Percentiles rank a stretch among this genome's conserved stretches.
Evolutionary conservation across 2,329 filamentous ascomycete genomes (phyloP).

Genomic region (Lachnellula willkommii): DNA sequence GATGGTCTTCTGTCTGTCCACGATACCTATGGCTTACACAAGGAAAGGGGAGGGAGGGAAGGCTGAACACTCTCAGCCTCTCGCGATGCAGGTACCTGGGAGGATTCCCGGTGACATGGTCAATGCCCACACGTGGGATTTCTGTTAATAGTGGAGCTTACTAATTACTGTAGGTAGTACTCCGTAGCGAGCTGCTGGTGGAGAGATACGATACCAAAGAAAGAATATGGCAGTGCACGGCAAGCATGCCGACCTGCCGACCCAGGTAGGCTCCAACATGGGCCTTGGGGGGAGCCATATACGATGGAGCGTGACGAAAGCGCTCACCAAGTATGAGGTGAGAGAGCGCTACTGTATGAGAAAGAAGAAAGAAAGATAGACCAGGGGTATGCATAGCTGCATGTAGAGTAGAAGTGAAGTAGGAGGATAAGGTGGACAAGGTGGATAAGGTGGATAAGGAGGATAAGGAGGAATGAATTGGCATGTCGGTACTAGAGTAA

Average conservation of each 20-base stretch:
- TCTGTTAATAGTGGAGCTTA: slow-evolving; percentile 3
- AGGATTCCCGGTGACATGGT: slow-evolving; percentile 1
- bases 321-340: neutral
- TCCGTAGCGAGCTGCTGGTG: no score
- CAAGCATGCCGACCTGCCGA: neutral
- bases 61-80: slow-evolving; percentile 30
- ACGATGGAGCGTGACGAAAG: neutral
- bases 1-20: slow-evolving; percentile 25
- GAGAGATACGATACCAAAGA: slow-evolving; percentile 13
- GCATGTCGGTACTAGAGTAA: no score
- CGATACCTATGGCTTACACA: slow-evolving; percentile 18
- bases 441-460: neutral
- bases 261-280: slow-evolving; percentile 3
- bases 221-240: slow-evolving; percentile 13
- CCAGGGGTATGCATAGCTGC: neutral
- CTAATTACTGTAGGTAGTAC: neutral
- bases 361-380: neutral
- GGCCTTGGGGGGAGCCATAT: neutral
- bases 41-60: slow-evolving; percentile 4
- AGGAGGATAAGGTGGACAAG: neutral
- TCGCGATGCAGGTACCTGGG: slow-evolving; percentile 17
- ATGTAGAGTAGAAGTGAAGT: neutral
- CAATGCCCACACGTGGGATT: neutral
- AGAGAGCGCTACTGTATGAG: slow-evolving; percentile 2
- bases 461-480: neutral